Evolutionary conservation across 306 rosid species (phyloP).

Genomic region (Leucaena leucocephala): DNA sequence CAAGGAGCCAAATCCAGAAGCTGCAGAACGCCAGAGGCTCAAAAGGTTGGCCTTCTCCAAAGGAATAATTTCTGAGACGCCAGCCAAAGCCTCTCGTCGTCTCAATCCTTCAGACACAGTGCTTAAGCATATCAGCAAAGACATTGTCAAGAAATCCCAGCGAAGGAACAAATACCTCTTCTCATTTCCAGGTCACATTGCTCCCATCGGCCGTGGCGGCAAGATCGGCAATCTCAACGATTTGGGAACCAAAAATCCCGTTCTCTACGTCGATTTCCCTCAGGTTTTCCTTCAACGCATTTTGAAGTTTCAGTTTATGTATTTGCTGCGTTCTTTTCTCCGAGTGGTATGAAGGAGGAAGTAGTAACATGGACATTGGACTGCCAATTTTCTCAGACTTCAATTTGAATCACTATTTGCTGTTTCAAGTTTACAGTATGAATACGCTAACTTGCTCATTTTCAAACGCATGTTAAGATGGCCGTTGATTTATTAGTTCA

Average conservation of each 20-base stretch:
- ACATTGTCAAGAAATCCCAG: slow-evolving; percentile 2
- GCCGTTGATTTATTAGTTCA: neutral
- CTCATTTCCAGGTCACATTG: neutral
- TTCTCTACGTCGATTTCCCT: neutral
- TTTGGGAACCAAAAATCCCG: neutral
- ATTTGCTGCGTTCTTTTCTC: neutral
- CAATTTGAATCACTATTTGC: neutral
- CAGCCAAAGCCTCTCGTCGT: neutral
- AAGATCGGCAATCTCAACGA: neutral
- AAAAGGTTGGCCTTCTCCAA: neutral
- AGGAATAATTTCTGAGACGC: neutral
- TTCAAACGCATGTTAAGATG: neutral
- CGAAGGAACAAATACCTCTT: neutral
- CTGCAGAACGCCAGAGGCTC: neutral
- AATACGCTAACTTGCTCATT: neutral
- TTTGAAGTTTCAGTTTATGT: neutral
- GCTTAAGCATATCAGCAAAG: neutral
- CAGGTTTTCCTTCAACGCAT: neutral
- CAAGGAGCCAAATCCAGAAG: neutral
- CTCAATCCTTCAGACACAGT: neutral
- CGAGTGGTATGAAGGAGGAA: neutral
- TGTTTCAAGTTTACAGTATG: neutral
- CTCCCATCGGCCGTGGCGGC: neutral
- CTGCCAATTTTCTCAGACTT: neutral
- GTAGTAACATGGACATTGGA: neutral